These are phyloP conservation scores for Apiotrichum siamense DNA, from an alignment of 1,284 basidiomycete species.

Conservation along the genomic window DNA sequence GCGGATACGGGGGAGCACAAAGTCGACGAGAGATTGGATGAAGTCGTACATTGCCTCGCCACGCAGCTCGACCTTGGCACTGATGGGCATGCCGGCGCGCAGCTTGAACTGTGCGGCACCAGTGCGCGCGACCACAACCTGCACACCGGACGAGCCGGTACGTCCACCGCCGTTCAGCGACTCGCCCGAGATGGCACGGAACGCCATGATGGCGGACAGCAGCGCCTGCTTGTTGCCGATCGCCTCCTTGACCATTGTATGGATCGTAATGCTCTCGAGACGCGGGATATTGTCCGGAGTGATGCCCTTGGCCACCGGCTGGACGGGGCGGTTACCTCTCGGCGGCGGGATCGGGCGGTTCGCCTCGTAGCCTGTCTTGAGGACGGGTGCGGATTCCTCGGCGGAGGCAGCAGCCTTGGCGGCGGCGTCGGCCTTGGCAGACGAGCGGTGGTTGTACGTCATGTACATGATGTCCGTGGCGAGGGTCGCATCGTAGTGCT, in stretches of 20 bases:
- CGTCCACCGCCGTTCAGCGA: slow-evolving; percentile 63
- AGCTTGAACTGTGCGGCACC: slow-evolving; percentile 79
- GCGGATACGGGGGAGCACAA: slow-evolving; percentile 85
- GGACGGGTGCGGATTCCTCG: slow-evolving; percentile 24
- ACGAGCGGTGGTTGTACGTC: slow-evolving; percentile 71
- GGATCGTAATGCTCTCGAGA: slow-evolving; percentile 77
- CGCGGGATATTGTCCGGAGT: slow-evolving; percentile 62
- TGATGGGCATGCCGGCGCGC: slow-evolving; percentile 72
- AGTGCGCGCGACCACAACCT: slow-evolving; percentile 72
- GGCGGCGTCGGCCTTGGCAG: slow-evolving; percentile 6
- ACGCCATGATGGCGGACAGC: slow-evolving; percentile 76
- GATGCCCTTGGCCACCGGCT: slow-evolving; percentile 49
- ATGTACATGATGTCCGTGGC: slow-evolving; percentile 90
- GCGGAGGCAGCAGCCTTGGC: slow-evolving; percentile 1
- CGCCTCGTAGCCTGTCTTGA: slow-evolving; percentile 41
- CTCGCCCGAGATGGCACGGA: slow-evolving; percentile 83
- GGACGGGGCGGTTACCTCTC: slow-evolving; percentile 40
- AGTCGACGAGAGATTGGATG: slow-evolving; percentile 79
- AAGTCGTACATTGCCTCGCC: slow-evolving; percentile 94
- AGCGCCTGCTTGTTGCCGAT: slow-evolving; percentile 68
- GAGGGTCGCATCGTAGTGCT: slow-evolving; percentile 80
- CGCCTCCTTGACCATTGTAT: slow-evolving; percentile 76
- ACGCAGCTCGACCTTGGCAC: slow-evolving; percentile 81
- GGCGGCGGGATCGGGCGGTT: slow-evolving; percentile 43
- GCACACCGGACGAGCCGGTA: slow-evolving; percentile 65